Conservation (phyloP, 2,329 filamentous ascomycete genomes). For the Ceratocystis ficicola region DNA sequence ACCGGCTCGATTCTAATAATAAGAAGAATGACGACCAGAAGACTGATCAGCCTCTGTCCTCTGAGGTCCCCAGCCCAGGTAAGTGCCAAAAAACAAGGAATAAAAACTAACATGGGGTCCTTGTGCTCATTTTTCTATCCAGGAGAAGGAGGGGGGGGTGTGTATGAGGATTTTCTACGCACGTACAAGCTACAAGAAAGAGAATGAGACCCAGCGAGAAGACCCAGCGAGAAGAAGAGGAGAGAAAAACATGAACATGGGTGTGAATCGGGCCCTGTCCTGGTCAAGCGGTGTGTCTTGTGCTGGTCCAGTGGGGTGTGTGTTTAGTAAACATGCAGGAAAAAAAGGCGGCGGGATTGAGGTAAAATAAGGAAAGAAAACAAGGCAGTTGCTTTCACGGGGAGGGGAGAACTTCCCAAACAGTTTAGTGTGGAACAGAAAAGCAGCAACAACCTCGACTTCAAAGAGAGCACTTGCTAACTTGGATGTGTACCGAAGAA, state of each 20-base stretch:
- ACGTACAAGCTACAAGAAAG: neutral
- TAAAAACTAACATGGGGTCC: constrained; percentile 4
- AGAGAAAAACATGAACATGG: neutral
- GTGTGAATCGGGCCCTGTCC: neutral
- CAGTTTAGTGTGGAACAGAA: constrained; percentile 9
- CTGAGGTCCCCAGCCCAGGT: neutral
- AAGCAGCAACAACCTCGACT: neutral
- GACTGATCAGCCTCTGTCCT: constrained; percentile 5
- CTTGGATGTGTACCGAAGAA: neutral
- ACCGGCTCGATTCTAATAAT: constrained; percentile 15
- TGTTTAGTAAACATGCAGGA: neutral
- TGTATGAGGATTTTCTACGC: constrained; percentile 4
- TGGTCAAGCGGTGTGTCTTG: neutral
- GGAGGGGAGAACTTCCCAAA: constrained; percentile 11
- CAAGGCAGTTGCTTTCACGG: neutral
- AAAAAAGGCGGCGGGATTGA: neutral
- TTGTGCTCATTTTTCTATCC: neutral
- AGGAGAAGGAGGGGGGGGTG: constrained; percentile 4
- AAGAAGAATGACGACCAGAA: constrained; percentile 8
- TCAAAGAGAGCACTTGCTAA: neutral
- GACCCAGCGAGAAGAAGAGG: neutral
- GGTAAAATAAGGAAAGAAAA: neutral
- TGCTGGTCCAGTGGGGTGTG: neutral
- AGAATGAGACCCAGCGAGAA: neutral
- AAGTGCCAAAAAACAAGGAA: constrained; percentile 12